Conservation (phyloP, 108 stramenopile species). For the Nitzschia putrida region DNA sequence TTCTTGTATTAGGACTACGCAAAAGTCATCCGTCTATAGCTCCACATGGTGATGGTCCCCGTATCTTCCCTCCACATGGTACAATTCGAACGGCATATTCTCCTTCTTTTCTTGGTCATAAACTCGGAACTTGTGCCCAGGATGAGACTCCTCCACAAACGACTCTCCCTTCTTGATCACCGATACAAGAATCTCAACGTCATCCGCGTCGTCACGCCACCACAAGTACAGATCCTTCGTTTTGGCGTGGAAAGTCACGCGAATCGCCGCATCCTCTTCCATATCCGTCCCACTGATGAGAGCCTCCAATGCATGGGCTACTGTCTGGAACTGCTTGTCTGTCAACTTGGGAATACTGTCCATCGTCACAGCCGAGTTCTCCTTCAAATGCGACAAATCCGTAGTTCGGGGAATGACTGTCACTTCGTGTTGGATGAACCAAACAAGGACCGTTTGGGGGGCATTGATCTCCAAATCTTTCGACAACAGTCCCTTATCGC, state of each 20-base stretch:
- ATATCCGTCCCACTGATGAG: constrained; percentile 55
- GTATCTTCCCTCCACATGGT: constrained; percentile 38
- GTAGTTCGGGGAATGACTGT: constrained; percentile 62
- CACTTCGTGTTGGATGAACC: constrained; percentile 55
- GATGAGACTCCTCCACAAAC: constrained; percentile 49
- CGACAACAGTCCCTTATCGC: not conserved
- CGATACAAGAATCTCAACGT: constrained; percentile 37
- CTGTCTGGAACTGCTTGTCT: constrained; percentile 39
- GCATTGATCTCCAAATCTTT: constrained; percentile 27
- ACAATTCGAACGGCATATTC: constrained; percentile 26
- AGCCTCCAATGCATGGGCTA: constrained; percentile 45
- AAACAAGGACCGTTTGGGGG: constrained; percentile 49
- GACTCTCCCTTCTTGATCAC: constrained; percentile 37
- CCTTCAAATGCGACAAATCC: constrained; percentile 35
- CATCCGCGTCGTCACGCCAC: constrained; percentile 49
- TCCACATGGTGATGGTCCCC: constrained; percentile 56
- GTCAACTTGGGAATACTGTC: constrained; percentile 43
- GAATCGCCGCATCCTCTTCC: constrained; percentile 37
- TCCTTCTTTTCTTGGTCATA: constrained; percentile 40
- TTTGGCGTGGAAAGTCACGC: constrained; percentile 41
- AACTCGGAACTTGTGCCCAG: constrained; percentile 42
- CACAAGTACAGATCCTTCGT: constrained; percentile 47
- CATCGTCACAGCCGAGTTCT: constrained; percentile 50
- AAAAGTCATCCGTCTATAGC: constrained; percentile 17
- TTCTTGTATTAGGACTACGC: no score